Conservation (phyloP, 768 basidiomycete species). For the Boletus patriciae region DNA sequence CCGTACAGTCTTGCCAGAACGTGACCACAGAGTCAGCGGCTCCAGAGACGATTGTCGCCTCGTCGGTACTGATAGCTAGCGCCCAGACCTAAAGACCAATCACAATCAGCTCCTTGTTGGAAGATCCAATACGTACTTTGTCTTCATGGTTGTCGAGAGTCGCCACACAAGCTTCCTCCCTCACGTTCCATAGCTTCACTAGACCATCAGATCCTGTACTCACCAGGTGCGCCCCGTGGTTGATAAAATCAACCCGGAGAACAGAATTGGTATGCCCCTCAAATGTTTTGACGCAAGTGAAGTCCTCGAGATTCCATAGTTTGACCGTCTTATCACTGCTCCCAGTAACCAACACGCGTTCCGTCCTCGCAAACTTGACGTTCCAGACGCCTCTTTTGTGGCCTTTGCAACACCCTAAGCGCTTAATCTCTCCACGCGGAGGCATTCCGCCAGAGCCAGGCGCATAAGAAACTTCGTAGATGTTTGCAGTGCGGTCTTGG, state of each 20-base stretch:
- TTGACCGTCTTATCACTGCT: conserved; percentile 95
- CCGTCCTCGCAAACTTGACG: conserved; percentile 82
- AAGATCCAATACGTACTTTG: conserved; percentile 57
- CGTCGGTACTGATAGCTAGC: conserved; percentile 77
- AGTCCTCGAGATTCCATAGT: conserved; percentile 93
- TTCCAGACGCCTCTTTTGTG: conserved; percentile 97
- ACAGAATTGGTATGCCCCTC: conserved; percentile 99
- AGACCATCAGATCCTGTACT: conserved; percentile 92
- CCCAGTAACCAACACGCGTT: conserved; percentile 86
- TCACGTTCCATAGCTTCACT: conserved; percentile 93
- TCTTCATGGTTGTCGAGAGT: conserved; percentile 98
- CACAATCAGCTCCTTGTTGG: not conserved
- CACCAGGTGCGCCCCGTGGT: conserved; percentile 79
- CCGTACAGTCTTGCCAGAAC: conserved; percentile 95
- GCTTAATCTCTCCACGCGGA: conserved; percentile 66
- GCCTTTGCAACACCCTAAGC: conserved; percentile 87
- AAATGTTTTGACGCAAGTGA: conserved; percentile 91
- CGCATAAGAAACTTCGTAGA: conserved; percentile 73
- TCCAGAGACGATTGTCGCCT: conserved; percentile 84
- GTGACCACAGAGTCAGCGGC: conserved; percentile 96
- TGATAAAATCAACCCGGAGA: conserved; percentile 87
- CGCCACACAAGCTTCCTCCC: conserved; percentile 79
- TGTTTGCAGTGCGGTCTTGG: conserved; percentile 92
- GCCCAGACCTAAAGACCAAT: conserved; percentile 84
- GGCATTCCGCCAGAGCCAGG: conserved; percentile 40